Evolutionary conservation across 352 stramenopile species (phyloP).

Genomic region (Blastocystis sp.): DNA sequence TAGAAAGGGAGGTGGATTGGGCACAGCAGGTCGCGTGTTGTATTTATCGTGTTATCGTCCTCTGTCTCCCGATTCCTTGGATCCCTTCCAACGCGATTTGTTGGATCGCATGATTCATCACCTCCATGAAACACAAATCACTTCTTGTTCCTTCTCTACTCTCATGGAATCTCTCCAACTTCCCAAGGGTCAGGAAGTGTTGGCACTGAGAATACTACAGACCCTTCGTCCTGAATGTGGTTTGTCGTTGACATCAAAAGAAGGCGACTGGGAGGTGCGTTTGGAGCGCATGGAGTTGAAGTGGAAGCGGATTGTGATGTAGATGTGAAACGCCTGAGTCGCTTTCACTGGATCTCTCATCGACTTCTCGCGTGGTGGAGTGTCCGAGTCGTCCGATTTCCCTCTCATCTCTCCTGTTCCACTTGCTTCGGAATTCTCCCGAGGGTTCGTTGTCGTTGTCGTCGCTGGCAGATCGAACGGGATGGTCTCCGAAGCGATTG

Average conservation of each 20-base stretch:
- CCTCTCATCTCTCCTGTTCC: background rate
- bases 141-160: too few relatives aligned
- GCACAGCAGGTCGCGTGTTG: background rate
- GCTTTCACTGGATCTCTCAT: too few relatives aligned
- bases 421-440: background rate
- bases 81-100: background rate
- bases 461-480: background rate
- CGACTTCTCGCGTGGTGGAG: background rate
- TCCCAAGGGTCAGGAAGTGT: too few relatives aligned
- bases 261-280: too few relatives aligned
- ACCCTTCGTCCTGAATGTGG: too few relatives aligned
- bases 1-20: background rate
- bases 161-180: too few relatives aligned
- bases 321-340: background rate
- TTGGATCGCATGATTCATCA: background rate
- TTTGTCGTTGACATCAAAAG: too few relatives aligned
- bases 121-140: too few relatives aligned
- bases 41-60: conserved; percentile 12
- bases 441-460: background rate
- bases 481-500: background rate
- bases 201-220: too few relatives aligned
- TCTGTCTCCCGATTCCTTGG: background rate
- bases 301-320: too few relatives aligned
- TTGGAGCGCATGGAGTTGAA: too few relatives aligned
- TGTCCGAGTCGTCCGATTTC: background rate